Percentiles rank a stretch among this genome's conserved stretches.
phyloP scores from a whole-genome alignment of 2,329 filamentous ascomycete genomes.

The Cladosporium sp. region DNA sequence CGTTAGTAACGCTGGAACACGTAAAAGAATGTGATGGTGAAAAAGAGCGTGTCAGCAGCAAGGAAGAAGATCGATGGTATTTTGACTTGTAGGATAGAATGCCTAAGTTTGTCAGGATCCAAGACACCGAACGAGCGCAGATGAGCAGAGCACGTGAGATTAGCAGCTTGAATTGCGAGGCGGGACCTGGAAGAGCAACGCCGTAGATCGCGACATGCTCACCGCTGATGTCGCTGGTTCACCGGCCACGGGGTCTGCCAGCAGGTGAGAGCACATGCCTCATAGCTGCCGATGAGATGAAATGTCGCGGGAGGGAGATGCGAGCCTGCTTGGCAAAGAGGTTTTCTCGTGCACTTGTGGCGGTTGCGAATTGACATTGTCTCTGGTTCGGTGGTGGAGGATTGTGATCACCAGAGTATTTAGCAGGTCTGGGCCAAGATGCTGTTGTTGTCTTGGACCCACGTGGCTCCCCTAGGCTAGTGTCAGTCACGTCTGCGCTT shows the following conservation, averaged over 20 bases:
- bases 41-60: not conserved
- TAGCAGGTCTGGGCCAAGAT: not conserved
- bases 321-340: not conserved
- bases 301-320: conserved; percentile 4
- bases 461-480: conserved; percentile 7
- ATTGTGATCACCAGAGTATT: not conserved
- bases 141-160: conserved; percentile 2
- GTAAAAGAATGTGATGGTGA: conserved; percentile 2
- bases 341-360: not conserved
- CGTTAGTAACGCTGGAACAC: conserved; percentile 10
- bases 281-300: conserved; percentile 2
- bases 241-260: not conserved
- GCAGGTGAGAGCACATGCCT: not conserved
- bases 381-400: not conserved
- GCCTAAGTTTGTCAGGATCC: not conserved
- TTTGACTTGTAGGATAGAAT: not conserved
- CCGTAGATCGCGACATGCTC: conserved; percentile 1
- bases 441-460: conserved; percentile 1
- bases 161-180: not conserved
- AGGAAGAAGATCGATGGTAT: not conserved
- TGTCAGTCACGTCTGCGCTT: not conserved
- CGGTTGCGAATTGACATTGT: not conserved
- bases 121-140: conserved; percentile 1
- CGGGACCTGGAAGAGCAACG: conserved; percentile 1
- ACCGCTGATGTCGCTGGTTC: not conserved